phyloP scores from a whole-genome alignment of 257 asterid species.

The Parsonsia alboflavescens region DNA sequence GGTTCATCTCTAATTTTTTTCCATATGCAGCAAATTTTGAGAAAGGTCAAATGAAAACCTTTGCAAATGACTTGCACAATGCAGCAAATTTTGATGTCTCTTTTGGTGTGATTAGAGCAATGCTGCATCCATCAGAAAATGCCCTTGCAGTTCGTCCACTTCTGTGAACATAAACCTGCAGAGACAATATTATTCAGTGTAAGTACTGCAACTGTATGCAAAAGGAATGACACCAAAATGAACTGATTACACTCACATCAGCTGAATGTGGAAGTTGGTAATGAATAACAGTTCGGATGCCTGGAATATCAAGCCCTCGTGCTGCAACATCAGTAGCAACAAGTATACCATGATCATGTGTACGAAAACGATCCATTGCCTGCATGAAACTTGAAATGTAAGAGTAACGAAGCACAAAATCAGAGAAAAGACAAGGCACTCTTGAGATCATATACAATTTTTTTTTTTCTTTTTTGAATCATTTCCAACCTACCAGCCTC shows the following conservation, averaged over 20 bases:
- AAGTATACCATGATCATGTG: conserved; percentile 68
- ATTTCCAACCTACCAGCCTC: background rate
- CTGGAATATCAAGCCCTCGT: conserved; percentile 88
- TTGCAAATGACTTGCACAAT: conserved; percentile 79
- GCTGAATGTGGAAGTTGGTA: conserved; percentile 98
- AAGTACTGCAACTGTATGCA: background rate
- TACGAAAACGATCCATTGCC: conserved; percentile 92
- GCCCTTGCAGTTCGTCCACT: conserved; percentile 99
- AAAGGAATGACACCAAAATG: background rate
- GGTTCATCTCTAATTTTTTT: background rate
- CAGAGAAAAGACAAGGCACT: background rate
- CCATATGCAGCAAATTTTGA: background rate
- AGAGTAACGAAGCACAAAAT: conserved; percentile 7
- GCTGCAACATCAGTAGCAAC: conserved; percentile 97
- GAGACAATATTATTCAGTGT: conserved; percentile 21
- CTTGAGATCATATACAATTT: background rate
- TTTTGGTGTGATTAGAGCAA: conserved; percentile 79
- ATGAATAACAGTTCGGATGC: conserved; percentile 91
- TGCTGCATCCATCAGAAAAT: conserved; percentile 89
- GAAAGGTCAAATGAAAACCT: conserved; percentile 40
- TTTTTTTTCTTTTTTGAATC: background rate
- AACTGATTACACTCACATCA: conserved; percentile 43
- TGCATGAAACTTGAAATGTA: conserved; percentile 27
- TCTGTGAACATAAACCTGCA: conserved; percentile 86
- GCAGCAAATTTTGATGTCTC: conserved; percentile 88